phyloP scores from a whole-genome alignment of 2,329 filamentous ascomycete species.

The Talaromyces sp. region DNA sequence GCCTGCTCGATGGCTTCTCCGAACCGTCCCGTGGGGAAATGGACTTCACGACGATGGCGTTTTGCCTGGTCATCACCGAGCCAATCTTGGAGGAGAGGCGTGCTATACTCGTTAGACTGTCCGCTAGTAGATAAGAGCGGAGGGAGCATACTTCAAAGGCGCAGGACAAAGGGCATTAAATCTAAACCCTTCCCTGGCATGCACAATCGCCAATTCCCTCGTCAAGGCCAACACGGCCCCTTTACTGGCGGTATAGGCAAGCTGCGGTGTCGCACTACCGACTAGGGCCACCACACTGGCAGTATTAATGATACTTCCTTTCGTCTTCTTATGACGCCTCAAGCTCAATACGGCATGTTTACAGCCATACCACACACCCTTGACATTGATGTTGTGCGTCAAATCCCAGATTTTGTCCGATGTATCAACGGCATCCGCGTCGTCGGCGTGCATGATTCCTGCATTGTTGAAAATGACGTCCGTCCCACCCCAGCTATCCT shows the following conservation, averaged over 20 bases:
- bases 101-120: constrained; percentile 44
- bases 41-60: constrained; percentile 74
- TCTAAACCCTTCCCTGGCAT: constrained; percentile 80
- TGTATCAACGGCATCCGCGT: constrained; percentile 75
- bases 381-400: constrained; percentile 91
- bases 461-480: constrained; percentile 98
- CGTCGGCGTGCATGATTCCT: constrained; percentile 87
- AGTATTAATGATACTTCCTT: constrained; percentile 84
- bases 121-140: too few species aligned
- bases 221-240: constrained; percentile 87
- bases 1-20: constrained; percentile 93
- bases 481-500: constrained; percentile 80
- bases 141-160: constrained; percentile 62
- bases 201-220: constrained; percentile 83
- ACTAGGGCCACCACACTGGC: constrained; percentile 84
- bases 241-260: constrained; percentile 92
- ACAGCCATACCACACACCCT: constrained; percentile 94
- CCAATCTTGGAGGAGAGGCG: constrained; percentile 87
- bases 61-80: constrained; percentile 80
- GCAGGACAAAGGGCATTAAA: constrained; percentile 91
- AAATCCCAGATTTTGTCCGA: constrained; percentile 90
- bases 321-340: constrained; percentile 71
- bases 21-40: constrained; percentile 83
- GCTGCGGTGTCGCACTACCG: constrained; percentile 78
- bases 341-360: constrained; percentile 85